Percentiles rank a stretch among this genome's conserved stretches.
Evolutionary conservation across 1,139 yeast genomes (phyloP).

Genomic region (Candida tropicalis): DNA sequence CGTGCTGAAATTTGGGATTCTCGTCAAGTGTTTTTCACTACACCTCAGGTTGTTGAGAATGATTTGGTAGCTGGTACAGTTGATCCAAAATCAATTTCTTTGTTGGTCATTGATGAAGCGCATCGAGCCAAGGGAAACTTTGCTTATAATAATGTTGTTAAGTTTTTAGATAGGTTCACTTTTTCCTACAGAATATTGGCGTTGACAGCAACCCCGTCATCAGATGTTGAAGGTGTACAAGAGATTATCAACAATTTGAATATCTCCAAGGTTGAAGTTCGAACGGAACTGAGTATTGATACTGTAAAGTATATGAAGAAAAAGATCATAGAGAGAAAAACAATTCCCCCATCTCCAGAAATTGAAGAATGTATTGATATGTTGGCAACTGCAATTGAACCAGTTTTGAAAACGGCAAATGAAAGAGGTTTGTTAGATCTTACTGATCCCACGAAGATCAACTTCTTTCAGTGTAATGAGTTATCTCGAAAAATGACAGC

Average conservation of each 20-base stretch:
- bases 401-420: constrained; percentile 65
- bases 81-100: constrained; percentile 72
- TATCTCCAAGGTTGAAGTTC: constrained; percentile 77
- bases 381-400: constrained; percentile 56
- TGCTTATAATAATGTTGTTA: constrained; percentile 82
- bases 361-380: constrained; percentile 52
- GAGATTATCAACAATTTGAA: constrained; percentile 71
- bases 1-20: constrained; percentile 75
- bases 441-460: constrained; percentile 65
- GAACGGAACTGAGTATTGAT: constrained; percentile 85
- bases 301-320: constrained; percentile 76
- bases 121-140: constrained; percentile 91
- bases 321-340: constrained; percentile 63
- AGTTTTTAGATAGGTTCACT: constrained; percentile 63
- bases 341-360: constrained; percentile 55
- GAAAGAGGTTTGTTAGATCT: constrained; percentile 62
- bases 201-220: constrained; percentile 93
- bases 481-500: constrained; percentile 59
- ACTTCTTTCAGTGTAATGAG: constrained; percentile 73
- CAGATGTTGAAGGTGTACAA: constrained; percentile 87
- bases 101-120: constrained; percentile 92
- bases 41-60: constrained; percentile 95
- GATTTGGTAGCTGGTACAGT: constrained; percentile 76
- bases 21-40: constrained; percentile 84
- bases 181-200: constrained; percentile 76